Conservation (phyloP, 306 rosid species). For the Spatholobus suberectus region DNA sequence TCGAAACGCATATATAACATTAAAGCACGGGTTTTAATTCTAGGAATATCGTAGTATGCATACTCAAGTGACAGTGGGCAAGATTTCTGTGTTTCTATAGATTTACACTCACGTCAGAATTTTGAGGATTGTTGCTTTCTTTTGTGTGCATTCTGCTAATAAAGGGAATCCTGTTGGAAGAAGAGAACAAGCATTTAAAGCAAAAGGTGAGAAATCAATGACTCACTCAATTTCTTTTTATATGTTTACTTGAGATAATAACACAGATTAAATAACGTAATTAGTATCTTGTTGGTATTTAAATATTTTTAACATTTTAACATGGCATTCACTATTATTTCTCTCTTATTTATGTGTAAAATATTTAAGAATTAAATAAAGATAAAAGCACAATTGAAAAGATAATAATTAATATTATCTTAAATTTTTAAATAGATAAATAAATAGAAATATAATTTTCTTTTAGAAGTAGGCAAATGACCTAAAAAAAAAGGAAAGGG, state of each 20-base stretch:
- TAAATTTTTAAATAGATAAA: too few relatives aligned
- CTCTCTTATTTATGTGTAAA: background rate
- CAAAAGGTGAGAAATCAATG: constrained; percentile 34
- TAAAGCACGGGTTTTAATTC: background rate
- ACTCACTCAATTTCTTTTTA: background rate
- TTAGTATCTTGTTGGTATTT: too few relatives aligned
- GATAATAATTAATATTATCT: too few relatives aligned
- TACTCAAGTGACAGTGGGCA: background rate
- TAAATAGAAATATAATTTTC: too few relatives aligned
- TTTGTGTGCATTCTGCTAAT: background rate
- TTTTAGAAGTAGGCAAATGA: too few relatives aligned
- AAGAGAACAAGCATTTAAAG: constrained; percentile 42
- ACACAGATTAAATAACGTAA: background rate
- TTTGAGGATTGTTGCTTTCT: constrained; percentile 10
- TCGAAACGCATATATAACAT: background rate
- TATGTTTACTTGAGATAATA: background rate
- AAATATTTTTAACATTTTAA: too few relatives aligned
- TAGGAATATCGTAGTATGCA: background rate
- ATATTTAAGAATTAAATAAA: too few relatives aligned
- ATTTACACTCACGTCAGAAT: background rate
- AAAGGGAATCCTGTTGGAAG: constrained; percentile 33
- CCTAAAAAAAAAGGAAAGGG: too few relatives aligned
- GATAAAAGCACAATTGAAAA: too few relatives aligned
- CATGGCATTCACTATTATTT: too few relatives aligned
- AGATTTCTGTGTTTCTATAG: background rate